Conservation (phyloP, 2,329 filamentous ascomycete genomes). For the Chaetomium globosum region DNA sequence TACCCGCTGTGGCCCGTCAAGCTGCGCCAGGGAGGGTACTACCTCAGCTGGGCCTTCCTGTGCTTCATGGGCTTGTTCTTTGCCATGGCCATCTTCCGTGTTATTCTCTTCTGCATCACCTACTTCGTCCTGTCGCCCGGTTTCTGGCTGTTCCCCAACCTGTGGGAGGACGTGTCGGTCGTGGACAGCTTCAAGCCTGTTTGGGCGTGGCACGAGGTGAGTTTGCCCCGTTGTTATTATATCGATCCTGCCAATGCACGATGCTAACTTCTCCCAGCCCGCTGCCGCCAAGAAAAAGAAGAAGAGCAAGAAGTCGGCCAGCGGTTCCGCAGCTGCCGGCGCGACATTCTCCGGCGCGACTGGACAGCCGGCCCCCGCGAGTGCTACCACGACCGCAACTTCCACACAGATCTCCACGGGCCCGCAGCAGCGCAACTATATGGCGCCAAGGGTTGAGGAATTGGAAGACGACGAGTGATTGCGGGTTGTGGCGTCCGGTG, state of each 20-base stretch:
- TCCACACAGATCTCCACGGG: constrained; percentile 56
- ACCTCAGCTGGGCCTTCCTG: constrained; percentile 91
- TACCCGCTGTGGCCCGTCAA: constrained; percentile 96
- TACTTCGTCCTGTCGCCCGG: constrained; percentile 83
- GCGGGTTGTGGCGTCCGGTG: constrained; percentile 12
- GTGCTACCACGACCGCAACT: constrained; percentile 60
- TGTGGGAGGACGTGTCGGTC: constrained; percentile 98
- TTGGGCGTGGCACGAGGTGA: constrained; percentile 97
- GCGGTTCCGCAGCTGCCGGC: constrained; percentile 44
- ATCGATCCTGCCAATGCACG: not conserved
- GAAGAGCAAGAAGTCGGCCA: constrained; percentile 48
- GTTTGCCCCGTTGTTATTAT: constrained; percentile 39
- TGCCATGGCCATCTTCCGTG: constrained; percentile 92
- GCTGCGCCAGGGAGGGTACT: constrained; percentile 92
- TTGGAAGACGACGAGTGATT: constrained; percentile 41
- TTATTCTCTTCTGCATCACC: constrained; percentile 91
- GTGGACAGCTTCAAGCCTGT: constrained; percentile 94
- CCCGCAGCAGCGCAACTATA: constrained; percentile 50
- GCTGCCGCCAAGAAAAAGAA: constrained; percentile 55
- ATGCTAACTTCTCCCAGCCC: constrained; percentile 36
- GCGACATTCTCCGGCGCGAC: constrained; percentile 55
- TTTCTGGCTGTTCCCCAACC: constrained; percentile 96
- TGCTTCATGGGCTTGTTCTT: constrained; percentile 92
- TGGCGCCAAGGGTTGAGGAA: constrained; percentile 47
- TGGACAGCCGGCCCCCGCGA: constrained; percentile 55